A percentile compares a stretch with the other conserved stretches of the same genome.
phyloP scores from a whole-genome alignment of 768 basidiomycete species.

The Boletus reticuloceps region DNA sequence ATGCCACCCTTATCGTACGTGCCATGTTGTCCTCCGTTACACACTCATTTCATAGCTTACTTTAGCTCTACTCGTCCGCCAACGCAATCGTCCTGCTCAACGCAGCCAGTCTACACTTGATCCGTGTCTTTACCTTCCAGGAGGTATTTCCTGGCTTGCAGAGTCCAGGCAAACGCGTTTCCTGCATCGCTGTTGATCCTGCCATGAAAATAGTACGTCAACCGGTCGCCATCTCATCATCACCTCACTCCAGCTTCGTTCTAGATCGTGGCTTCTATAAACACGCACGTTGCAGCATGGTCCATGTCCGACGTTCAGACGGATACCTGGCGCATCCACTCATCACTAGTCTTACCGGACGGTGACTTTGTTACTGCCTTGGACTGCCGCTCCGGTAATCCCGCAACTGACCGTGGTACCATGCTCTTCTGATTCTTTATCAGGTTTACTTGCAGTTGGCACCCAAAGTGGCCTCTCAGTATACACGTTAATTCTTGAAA shows the following conservation, averaged over 20 bases:
- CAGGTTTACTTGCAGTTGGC: slow-evolving; percentile 76
- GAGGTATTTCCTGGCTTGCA: slow-evolving; percentile 72
- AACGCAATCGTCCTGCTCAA: slow-evolving; percentile 70
- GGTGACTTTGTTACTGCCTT: slow-evolving; percentile 55
- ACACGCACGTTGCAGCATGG: slow-evolving; percentile 73
- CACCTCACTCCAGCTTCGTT: slow-evolving; percentile 8
- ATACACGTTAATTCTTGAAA: slow-evolving; percentile 74
- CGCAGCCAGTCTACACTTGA: slow-evolving; percentile 60
- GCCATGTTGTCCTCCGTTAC: not conserved
- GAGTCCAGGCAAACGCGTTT: slow-evolving; percentile 44
- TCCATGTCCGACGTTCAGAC: slow-evolving; percentile 63
- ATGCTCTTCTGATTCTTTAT: slow-evolving; percentile 25
- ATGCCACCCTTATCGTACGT: slow-evolving; percentile 60
- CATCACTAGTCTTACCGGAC: slow-evolving; percentile 66
- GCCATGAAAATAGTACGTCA: slow-evolving; percentile 76
- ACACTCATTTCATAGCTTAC: not conserved
- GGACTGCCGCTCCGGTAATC: slow-evolving; percentile 72
- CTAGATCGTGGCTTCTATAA: slow-evolving; percentile 74
- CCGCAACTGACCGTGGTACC: not conserved
- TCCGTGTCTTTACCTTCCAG: slow-evolving; percentile 74
- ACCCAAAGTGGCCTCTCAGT: slow-evolving; percentile 59
- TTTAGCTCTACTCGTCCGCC: slow-evolving; percentile 69
- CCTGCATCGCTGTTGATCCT: slow-evolving; percentile 67
- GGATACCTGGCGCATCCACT: slow-evolving; percentile 76
- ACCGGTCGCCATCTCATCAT: not conserved